Evolutionary conservation across 441 rosid genomes (phyloP), one percentile per base, ranked within the genome.

Genomic region (Codiaeum variegatum): DNA sequence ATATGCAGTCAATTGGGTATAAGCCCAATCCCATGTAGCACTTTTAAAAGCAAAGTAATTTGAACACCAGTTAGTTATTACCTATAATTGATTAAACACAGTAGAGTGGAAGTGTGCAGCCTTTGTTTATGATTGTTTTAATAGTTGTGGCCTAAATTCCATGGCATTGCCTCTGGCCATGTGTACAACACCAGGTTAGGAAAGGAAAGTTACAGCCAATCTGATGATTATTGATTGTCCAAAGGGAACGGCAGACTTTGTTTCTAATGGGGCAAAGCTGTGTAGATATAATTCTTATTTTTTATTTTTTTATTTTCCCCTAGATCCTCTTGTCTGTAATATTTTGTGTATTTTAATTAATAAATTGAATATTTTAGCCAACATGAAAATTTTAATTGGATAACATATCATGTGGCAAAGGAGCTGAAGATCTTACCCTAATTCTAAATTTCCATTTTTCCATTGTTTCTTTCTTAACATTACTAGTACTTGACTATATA

Each of bases 341-440:
- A 34, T 52, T 9, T 9, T 31, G 9, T 32, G 28, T 32, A 3
- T 67, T 67, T 66, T 66, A 18, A 29, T 29, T n/a, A 31, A 31
- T 19, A 23, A 23, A n/a, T 24, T 24, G n/a, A 11, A 26, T 40
- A 11, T 40, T 40, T 40, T 40, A 61, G n/a, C 19, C 24, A 61
- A 32, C 44, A 5, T 31, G 23, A 9, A 55, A 23, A 2, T 19
- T 18, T 13, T 11, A 4, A 40, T 29, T 18, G 9, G 21, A 1
- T 21, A 69, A 55, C 62, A 69, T 69, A 15, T 69, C 72, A 69
- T 69, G 72, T 69, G 72, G 46, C 16, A 21, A 31, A 12, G 6
- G 34, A 23, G 42, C 31, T 23, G 21, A 6, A 4, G 1, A 23
- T 3, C 68, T 24, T 9, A 1, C 24, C 28, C 12, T 24, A 8